phyloP scores from a whole-genome alignment of 2,329 filamentous ascomycete species.

The Calonectria pseudoturangicola region DNA sequence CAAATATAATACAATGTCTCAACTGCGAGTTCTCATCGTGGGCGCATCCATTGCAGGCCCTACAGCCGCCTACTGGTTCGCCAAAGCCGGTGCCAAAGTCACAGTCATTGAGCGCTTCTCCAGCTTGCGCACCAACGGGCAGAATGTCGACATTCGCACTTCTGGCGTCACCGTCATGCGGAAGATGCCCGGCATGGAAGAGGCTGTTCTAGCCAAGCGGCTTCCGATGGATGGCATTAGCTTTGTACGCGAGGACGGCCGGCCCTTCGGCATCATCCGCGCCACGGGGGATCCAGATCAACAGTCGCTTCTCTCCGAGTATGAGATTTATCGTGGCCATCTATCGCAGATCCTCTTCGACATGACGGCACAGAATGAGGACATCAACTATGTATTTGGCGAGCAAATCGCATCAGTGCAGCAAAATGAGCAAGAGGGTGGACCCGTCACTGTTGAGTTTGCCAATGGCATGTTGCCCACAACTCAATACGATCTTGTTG shows the following conservation, averaged over 20 bases:
- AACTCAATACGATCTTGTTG: conserved; percentile 67
- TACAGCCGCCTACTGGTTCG: conserved; percentile 56
- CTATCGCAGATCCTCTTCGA: conserved; percentile 65
- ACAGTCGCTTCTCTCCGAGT: conserved; percentile 68
- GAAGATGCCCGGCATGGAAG: conserved; percentile 63
- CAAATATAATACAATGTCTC: conserved; percentile 46
- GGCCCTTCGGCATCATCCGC: conserved; percentile 59
- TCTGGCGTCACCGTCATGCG: conserved; percentile 61
- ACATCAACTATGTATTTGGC: conserved; percentile 59
- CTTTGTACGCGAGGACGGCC: conserved; percentile 62
- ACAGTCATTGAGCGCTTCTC: conserved; percentile 64
- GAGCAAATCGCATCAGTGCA: conserved; percentile 61
- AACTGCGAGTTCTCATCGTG: conserved; percentile 54
- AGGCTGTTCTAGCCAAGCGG: conserved; percentile 55
- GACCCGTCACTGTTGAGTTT: conserved; percentile 63
- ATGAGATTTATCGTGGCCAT: conserved; percentile 72
- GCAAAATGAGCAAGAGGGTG: conserved; percentile 47
- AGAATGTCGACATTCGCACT: conserved; percentile 62
- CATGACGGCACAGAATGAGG: conserved; percentile 52
- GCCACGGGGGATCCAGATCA: conserved; percentile 61
- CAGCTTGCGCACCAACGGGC: conserved; percentile 58
- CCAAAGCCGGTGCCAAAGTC: conserved; percentile 55
- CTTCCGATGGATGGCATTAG: conserved; percentile 64
- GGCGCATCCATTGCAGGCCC: conserved; percentile 59
- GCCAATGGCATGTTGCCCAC: conserved; percentile 57